Evolutionary conservation across 805 yeast species (phyloP).

Genomic region (Yarrowia sp.): DNA sequence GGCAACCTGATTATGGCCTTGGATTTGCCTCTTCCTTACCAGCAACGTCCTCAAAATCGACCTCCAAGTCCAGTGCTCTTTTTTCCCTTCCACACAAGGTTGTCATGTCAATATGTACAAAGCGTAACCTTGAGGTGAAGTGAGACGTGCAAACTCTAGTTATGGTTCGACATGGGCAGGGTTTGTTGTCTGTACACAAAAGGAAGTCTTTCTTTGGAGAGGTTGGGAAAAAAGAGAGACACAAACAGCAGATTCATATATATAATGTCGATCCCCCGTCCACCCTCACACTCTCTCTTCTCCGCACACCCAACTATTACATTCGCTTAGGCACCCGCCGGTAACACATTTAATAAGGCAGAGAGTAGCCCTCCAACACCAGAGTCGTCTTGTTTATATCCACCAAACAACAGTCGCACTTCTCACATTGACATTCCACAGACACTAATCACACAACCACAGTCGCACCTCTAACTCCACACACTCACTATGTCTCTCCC

Average conservation of each 20-base stretch:
- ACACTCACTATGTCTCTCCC: conserved; percentile 15
- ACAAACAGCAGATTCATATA: neutral
- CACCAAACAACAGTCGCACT: neutral
- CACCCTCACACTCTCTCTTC: neutral
- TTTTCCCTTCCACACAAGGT: neutral
- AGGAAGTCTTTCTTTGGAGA: neutral
- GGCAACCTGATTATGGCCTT: neutral
- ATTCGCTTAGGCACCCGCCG: conserved; percentile 20
- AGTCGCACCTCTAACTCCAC: neutral
- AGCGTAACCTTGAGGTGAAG: neutral
- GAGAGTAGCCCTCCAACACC: no score
- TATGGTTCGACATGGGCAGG: conserved; percentile 38
- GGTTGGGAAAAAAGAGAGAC: neutral
- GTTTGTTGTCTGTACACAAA: conserved; percentile 24
- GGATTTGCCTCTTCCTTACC: neutral
- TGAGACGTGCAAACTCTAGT: conserved; percentile 10
- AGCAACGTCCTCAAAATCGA: no score
- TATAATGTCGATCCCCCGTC: conserved; percentile 16
- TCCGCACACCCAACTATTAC: conserved; percentile 14
- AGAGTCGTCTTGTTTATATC: no score
- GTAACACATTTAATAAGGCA: no score
- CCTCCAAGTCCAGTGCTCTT: no score
- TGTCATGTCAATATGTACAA: conserved; percentile 15
- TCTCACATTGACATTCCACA: neutral
- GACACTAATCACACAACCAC: neutral